These are phyloP conservation scores for Talaromyces ruber DNA, from an alignment of 495 filamentous ascomycete species.

Conservation along the genomic window DNA sequence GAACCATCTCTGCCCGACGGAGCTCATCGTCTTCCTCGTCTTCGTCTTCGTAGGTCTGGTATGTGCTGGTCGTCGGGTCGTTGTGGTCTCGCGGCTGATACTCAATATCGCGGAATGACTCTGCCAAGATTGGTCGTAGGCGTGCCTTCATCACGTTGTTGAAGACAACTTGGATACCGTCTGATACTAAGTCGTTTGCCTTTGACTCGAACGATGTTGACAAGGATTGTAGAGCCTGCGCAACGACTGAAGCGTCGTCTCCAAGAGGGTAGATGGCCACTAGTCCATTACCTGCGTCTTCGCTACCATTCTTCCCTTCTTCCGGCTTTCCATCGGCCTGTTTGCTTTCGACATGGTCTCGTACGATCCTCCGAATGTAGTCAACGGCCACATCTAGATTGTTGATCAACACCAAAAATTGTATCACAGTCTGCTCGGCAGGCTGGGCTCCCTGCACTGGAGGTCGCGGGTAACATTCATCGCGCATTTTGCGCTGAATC, in stretches of 20 bases:
- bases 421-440: constrained; percentile 72
- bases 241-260: constrained; percentile 60
- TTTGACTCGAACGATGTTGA: constrained; percentile 65
- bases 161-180: constrained; percentile 77
- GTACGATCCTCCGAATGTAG: constrained; percentile 80
- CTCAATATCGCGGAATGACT: constrained; percentile 87
- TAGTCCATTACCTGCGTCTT: constrained; percentile 30
- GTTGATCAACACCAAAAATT: constrained; percentile 90
- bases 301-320: constrained; percentile 1
- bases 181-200: constrained; percentile 68
- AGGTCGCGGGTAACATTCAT: constrained; percentile 80
- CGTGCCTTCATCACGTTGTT: constrained; percentile 81
- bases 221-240: constrained; percentile 57
- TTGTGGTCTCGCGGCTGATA: constrained; percentile 50
- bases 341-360: constrained; percentile 45
- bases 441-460: constrained; percentile 67
- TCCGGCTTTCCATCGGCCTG: constrained; percentile 16
- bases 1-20: constrained; percentile 45
- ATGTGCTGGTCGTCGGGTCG: constrained; percentile 19
- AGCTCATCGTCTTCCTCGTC: constrained; percentile 33
- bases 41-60: constrained; percentile 24
- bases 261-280: constrained; percentile 68
- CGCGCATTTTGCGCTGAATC: constrained; percentile 95
- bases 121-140: constrained; percentile 73
- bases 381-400: constrained; percentile 86